Evolutionary conservation across 257 asterid genomes (phyloP).

Genomic region (Prunella vulgaris): DNA sequence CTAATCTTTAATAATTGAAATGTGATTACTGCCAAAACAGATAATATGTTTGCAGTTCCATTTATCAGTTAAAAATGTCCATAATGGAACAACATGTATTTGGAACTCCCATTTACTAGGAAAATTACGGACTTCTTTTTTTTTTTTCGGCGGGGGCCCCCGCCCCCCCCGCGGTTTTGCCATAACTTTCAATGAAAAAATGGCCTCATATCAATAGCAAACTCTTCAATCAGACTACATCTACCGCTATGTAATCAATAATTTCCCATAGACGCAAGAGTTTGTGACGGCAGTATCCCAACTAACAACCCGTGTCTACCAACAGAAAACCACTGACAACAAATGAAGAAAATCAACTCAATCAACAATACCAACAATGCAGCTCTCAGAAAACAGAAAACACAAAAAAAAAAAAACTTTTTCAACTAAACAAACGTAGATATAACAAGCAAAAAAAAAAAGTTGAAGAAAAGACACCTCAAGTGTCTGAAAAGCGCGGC

Average conservation of each 20-base stretch:
- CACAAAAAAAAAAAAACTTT: too few relatives aligned
- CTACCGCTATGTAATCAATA: neutral
- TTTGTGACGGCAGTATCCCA: neutral
- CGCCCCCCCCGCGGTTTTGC: too few relatives aligned
- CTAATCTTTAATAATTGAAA: neutral
- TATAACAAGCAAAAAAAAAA: neutral
- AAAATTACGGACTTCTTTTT: neutral
- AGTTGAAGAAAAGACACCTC: conserved; percentile 38
- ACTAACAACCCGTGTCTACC: neutral
- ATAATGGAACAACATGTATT: neutral
- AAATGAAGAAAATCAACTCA: neutral
- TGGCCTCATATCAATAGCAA: neutral
- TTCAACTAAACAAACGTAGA: neutral
- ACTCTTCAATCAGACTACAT: neutral
- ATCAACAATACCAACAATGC: neutral
- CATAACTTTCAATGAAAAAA: neutral
- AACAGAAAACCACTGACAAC: neutral
- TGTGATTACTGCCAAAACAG: neutral
- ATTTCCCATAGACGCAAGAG: neutral
- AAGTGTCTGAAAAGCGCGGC: conserved; percentile 74
- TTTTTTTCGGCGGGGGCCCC: too few relatives aligned
- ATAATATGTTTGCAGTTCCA: neutral
- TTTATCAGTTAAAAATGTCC: neutral
- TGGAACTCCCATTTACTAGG: neutral
- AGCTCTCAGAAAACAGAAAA: neutral